Evolutionary conservation across 129 eudicot species (phyloP), one percentile per base, ranked within the genome.

Genomic region (Oenanthe sinensis): DNA sequence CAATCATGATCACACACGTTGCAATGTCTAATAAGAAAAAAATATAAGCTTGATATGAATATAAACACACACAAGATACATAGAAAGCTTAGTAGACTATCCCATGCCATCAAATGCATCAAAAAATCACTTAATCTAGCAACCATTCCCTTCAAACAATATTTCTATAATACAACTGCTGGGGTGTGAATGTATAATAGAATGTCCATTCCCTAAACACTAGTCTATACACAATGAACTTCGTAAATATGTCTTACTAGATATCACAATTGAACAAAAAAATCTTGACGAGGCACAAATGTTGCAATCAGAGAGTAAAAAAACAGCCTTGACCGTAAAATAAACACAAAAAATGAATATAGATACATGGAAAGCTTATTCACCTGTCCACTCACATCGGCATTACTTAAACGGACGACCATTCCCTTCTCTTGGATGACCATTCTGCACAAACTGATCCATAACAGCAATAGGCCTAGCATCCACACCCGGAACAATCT

Each of bases 351-450:
- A 16, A 10, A 24, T 9, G 28, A 22, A 60, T 4, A 9, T 4
- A 58, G 30, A 60, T n/a, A 60, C 6, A 9, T 8, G 2, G 13
- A 79, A 49, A 52, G 82, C 36, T 22, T 22, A 78, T 22, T 49
- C 75, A 81, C 77, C 84, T 75, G 84, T 82, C 83, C 55, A 52
- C 19, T 47, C 68, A 58, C 26, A 80, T 3, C 45, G 65, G 7
- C 30, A 74, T 83, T 78, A 83, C 71, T 74, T 75, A 37, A 24
- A 52, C 3, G 33, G 43, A 5, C 76, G 65, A 84, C 45, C 60
- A 52, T 86, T 83, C 63, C 74, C 86, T 69, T 77, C 86, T 77
- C 58, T 54, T n/a, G 72, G 30, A 50, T 83, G 83, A 60, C 72
- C 43, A 65, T 75, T 80, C 49, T 82, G 86, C 74, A n/a, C 65